Base-by-base conservation (phyloP, 768 basidiomycete genomes). In the Candolleomyces aberdarensis region DNA sequence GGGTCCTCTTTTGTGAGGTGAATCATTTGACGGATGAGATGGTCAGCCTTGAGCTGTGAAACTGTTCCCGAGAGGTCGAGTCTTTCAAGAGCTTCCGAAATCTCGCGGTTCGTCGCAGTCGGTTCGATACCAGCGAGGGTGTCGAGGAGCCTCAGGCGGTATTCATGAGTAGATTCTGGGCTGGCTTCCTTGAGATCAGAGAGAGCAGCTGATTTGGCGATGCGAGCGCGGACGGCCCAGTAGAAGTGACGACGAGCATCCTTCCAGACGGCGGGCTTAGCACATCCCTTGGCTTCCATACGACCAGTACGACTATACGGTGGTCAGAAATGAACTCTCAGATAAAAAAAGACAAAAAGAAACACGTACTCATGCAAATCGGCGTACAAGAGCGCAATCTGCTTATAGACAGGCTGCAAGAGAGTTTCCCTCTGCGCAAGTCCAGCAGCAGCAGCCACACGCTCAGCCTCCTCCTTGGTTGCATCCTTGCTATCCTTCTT, bases 231-330 rank as follows among this genome's bases (percentile, higher is more conserved):
- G 32, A 93, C 82, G 47, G 91, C 86, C 95, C 94, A 97, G 77
- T 96, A 96, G 83, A 98, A 96, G 70, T 87, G 83, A 62, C 94
- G 85, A 61, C 94, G 88, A 58, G 95, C 86, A 56, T 91, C 83
- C 74, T 91, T 93, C 96, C 96, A 98, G 50, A 87, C 83, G 31
- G 86, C 80, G 19, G 92, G 81, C 63, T 88, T 89, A 8, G 96
- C 96, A 65, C 96, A 96, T 17, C 93, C 94, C 77, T 98, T 98
- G 29, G 96, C 96, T 75, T 97, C 93, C 95, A 97, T 96, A 51
- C 96, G 93, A 52, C 95, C 95, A 49, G 86, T 83, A 52, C 96
- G 93, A 75, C 95, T 96, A 58, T 19, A 29, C 13, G 11, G 19
- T 56, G 5, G 57, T 47, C 29, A 47, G 8, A 20, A n/a, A 63